phyloP scores from a whole-genome alignment of 768 basidiomycete species.

The Tulasnella sp. region DNA sequence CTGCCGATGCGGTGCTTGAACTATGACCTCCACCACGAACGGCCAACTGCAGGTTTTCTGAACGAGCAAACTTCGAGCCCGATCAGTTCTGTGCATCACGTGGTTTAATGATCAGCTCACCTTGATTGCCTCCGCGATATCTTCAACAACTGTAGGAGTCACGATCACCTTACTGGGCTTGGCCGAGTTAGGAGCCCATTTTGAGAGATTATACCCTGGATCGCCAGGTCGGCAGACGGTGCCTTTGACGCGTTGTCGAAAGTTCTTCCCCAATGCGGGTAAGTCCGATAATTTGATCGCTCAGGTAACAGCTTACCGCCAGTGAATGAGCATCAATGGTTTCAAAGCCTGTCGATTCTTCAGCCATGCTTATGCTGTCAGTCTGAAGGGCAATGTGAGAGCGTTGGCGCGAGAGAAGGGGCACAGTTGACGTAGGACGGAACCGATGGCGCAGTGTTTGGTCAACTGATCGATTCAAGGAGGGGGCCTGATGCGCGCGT shows the following conservation, averaged over 20 bases:
- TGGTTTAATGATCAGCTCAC: background rate
- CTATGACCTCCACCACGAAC: conserved; percentile 20
- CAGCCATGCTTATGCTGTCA: background rate
- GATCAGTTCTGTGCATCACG: background rate
- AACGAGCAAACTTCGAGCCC: conserved; percentile 9
- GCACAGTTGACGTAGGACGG: background rate
- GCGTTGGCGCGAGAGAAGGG: background rate
- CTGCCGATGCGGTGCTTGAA: background rate
- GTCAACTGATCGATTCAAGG: background rate
- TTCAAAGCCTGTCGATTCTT: background rate
- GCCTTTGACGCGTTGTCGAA: conserved; percentile 20
- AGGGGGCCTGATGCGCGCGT: background rate
- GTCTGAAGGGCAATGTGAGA: background rate
- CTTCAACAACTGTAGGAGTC: conserved; percentile 31
- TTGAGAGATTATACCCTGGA: conserved; percentile 8
- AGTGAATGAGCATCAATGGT: background rate
- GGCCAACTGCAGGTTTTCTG: background rate
- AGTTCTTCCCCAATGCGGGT: background rate
- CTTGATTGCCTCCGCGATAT: conserved; percentile 32
- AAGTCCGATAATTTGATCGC: background rate
- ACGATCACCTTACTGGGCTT: conserved; percentile 19
- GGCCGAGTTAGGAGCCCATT: conserved; percentile 5
- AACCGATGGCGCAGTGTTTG: background rate
- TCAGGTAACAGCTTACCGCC: background rate
- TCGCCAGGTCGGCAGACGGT: background rate